phyloP scores from a whole-genome alignment of 148 eudicot species.

The Dianthus caryophyllus region DNA sequence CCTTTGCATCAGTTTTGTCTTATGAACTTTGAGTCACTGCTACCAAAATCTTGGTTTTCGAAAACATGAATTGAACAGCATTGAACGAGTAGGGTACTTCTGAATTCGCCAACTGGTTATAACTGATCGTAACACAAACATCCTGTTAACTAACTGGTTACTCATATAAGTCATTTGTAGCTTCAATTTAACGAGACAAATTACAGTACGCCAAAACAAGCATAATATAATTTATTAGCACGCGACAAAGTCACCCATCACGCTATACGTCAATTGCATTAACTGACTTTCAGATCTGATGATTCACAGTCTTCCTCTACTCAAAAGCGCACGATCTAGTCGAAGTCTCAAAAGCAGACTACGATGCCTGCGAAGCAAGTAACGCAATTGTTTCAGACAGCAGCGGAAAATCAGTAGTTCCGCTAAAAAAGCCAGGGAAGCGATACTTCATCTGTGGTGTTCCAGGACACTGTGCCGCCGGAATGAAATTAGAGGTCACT shows the following conservation, averaged over 20 bases:
- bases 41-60: too few relatives aligned
- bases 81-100: too few relatives aligned
- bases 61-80: too few relatives aligned
- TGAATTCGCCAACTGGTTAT: too few relatives aligned
- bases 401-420: constrained; percentile 37
- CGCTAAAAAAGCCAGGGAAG: constrained; percentile 43
- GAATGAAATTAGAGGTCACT: constrained; percentile 60
- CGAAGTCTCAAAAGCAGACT: constrained; percentile 51
- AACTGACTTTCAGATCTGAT: neutral
- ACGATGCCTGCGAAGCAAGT: constrained; percentile 43
- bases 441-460: constrained; percentile 70
- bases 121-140: too few relatives aligned
- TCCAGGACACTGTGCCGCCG: constrained; percentile 46
- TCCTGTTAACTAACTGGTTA: too few relatives aligned
- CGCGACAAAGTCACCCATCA: neutral
- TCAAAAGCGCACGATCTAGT: constrained; percentile 43
- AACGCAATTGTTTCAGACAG: constrained; percentile 31
- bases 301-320: constrained; percentile 49
- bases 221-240: too few relatives aligned
- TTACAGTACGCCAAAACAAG: neutral
- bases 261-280: neutral
- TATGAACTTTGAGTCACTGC: too few relatives aligned
- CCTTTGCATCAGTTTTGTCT: too few relatives aligned
- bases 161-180: too few relatives aligned
- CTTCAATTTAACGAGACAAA: too few relatives aligned